A percentile compares a stretch with the other conserved stretches of the same genome.
Evolutionary conservation across 139 green algal species (phyloP).

Genomic region (Tetraselmis chui): DNA sequence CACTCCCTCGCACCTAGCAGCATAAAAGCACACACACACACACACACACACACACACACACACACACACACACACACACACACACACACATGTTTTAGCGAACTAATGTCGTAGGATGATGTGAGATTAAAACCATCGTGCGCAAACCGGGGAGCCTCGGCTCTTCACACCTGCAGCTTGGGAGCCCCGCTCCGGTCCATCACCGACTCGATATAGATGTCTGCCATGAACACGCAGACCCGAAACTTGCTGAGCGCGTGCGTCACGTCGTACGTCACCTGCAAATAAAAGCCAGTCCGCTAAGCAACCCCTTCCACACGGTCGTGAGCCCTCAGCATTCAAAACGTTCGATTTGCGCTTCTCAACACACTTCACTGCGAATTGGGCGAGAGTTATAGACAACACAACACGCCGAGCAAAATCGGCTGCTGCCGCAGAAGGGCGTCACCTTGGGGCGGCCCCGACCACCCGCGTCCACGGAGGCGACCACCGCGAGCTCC

Average conservation of each 20-base stretch:
- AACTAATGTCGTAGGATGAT: background rate
- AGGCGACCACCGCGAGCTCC: background rate
- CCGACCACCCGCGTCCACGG: constrained; percentile 1
- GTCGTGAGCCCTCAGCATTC: too few species aligned
- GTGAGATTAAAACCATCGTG: background rate
- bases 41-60: too few species aligned
- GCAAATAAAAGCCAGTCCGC: background rate
- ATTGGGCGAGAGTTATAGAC: too few species aligned
- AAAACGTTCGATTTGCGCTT: too few species aligned
- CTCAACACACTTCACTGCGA: too few species aligned
- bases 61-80: too few species aligned
- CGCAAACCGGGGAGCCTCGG: background rate
- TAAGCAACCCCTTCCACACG: too few species aligned
- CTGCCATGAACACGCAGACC: constrained; percentile 5
- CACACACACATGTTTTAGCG: too few species aligned
- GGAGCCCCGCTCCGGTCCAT: background rate
- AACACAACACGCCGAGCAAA: too few species aligned
- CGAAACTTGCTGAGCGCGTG: background rate
- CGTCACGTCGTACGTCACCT: constrained; percentile 3
- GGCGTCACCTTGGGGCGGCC: constrained; percentile 1
- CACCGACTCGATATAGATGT: constrained; percentile 6
- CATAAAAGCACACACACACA: too few species aligned
- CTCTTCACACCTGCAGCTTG: background rate
- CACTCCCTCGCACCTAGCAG: too few species aligned
- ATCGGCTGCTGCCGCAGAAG: too few species aligned